Evolutionary conservation across 176 grass and related monocot species (phyloP).

Genomic region (Musa beccarii): DNA sequence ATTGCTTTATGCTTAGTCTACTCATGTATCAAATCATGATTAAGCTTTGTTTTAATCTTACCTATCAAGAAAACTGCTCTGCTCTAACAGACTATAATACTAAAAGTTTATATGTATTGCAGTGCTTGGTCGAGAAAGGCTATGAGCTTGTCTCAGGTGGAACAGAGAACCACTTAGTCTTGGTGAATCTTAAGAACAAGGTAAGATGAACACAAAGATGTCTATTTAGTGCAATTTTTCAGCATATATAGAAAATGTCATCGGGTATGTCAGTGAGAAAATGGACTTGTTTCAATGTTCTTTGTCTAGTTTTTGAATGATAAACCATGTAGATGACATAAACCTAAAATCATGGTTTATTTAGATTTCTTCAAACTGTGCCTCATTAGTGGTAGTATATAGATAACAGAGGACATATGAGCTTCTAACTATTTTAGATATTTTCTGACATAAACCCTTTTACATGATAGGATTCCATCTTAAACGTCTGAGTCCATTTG

Average conservation of each 20-base stretch:
- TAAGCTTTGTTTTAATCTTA: neutral
- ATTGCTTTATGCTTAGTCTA: neutral
- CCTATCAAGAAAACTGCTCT: neutral
- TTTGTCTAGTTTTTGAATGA: neutral
- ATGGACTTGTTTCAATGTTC: neutral
- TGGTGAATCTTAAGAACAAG: slow-evolving; percentile 96
- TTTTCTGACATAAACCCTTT: neutral
- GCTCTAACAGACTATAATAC: neutral
- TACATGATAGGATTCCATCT: neutral
- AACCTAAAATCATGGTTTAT: neutral
- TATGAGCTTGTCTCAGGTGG: slow-evolving; percentile 96
- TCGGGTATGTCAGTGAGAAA: neutral
- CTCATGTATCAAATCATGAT: neutral
- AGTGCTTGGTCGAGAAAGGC: slow-evolving; percentile 63
- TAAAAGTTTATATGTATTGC: slow-evolving; percentile 3
- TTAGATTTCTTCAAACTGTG: neutral
- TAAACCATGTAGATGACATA: neutral
- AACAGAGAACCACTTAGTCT: slow-evolving; percentile 97
- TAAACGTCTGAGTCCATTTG: slow-evolving; percentile 17
- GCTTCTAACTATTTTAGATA: slow-evolving; percentile 7
- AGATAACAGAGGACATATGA: neutral
- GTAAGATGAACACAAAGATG: slow-evolving; percentile 35
- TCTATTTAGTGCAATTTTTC: neutral
- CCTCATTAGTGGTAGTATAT: neutral
- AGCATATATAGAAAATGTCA: neutral